Percentiles rank a stretch among this genome's conserved stretches.
Evolutionary conservation across 148 eudicot genomes (phyloP).

Genomic region (Nepenthes gracilis): DNA sequence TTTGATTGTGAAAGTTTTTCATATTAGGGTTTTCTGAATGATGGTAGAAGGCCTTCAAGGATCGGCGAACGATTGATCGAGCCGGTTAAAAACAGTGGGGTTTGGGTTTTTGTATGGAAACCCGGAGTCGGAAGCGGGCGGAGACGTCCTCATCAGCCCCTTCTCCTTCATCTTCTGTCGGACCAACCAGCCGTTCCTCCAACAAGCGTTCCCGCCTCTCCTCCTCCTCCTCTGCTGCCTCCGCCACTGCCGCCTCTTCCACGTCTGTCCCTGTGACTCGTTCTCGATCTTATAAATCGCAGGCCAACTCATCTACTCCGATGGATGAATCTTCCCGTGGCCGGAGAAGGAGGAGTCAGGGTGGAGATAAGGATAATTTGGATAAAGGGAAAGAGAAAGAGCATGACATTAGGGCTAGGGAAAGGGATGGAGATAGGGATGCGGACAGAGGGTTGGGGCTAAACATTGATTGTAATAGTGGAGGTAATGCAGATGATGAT

Average conservation of each 20-base stretch:
- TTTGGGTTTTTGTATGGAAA: constrained; percentile 87
- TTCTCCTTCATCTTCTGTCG: constrained; percentile 22
- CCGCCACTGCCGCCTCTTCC: constrained; percentile 4
- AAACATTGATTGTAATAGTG: constrained; percentile 33
- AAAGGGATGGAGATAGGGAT: constrained; percentile 35
- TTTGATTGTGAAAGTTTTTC: neutral
- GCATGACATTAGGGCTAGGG: constrained; percentile 31
- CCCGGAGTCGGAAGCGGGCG: constrained; percentile 99
- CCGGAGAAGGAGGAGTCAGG: constrained; percentile 46
- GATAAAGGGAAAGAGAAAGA: constrained; percentile 90
- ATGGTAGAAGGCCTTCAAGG: constrained; percentile 15
- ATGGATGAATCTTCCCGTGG: constrained; percentile 70
- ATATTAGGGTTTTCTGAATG: constrained; percentile 11
- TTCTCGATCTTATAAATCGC: constrained; percentile 28
- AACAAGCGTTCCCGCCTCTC: constrained; percentile 49
- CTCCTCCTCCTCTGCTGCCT: constrained; percentile 19
- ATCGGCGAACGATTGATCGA: constrained; percentile 40
- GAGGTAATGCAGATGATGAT: constrained; percentile 34
- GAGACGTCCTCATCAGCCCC: constrained; percentile 92
- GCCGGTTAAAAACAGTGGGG: constrained; percentile 22
- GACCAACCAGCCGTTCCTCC: constrained; percentile 55
- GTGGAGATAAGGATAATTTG: constrained; percentile 30
- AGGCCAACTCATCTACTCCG: constrained; percentile 13
- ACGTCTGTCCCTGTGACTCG: constrained; percentile 28
- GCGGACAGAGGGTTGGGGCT: constrained; percentile 36